Evolutionary conservation across 495 filamentous ascomycete genomes (phyloP).

Genomic region (Jackrogersella multiformis): DNA sequence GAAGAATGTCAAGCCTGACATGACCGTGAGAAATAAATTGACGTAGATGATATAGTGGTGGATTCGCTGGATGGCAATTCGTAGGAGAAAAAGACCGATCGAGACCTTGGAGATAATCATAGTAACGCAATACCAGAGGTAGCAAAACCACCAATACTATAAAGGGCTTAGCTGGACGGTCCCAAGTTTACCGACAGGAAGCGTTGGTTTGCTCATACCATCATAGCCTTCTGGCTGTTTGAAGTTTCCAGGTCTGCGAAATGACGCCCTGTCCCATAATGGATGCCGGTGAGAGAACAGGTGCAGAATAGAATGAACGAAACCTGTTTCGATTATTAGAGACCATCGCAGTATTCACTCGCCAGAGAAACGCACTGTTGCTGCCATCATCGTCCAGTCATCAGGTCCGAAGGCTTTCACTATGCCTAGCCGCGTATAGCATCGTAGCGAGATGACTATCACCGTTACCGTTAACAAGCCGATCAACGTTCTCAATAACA

Average conservation of each 20-base stretch:
- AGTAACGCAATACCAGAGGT: not conserved
- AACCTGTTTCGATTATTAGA: not conserved
- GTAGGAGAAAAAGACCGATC: constrained; percentile 1
- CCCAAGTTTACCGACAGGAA: not conserved
- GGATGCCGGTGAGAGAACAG: not conserved
- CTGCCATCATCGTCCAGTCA: constrained; percentile 9
- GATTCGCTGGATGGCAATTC: not conserved
- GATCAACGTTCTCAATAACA: not conserved
- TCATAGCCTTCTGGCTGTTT: not conserved
- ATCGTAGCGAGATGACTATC: not conserved
- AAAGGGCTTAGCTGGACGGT: not conserved
- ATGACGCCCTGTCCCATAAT: constrained; percentile 3
- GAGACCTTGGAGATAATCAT: not conserved
- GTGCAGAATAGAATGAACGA: constrained; percentile 4
- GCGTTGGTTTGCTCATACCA: not conserved
- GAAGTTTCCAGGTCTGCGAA: not conserved
- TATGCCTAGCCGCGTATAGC: not conserved
- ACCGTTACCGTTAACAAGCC: not conserved
- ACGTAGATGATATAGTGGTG: constrained; percentile 8
- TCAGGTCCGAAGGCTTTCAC: not conserved
- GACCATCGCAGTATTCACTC: not conserved
- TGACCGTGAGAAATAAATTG: not conserved
- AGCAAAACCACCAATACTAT: constrained; percentile 4
- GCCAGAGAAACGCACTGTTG: not conserved
- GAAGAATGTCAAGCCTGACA: not conserved